phyloP scores from a whole-genome alignment of 805 yeast genomes.

The Metschnikowia lachancei region DNA sequence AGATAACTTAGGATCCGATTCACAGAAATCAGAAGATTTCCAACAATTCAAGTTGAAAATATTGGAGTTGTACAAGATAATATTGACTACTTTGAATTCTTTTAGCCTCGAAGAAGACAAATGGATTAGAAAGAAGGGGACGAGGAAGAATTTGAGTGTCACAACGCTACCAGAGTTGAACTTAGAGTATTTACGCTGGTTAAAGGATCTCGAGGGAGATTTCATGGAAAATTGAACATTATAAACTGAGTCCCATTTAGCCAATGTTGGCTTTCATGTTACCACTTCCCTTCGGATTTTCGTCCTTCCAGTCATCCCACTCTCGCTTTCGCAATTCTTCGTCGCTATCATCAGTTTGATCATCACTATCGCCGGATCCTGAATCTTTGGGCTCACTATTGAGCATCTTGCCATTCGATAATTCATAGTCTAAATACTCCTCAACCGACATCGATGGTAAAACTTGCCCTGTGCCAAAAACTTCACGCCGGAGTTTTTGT shows the following conservation, averaged over 20 bases:
- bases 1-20: constrained; percentile 17
- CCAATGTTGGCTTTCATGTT: constrained; percentile 59
- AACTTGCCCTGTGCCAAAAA: constrained; percentile 87
- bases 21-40: constrained; percentile 23
- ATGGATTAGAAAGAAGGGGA: constrained; percentile 33
- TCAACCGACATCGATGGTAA: constrained; percentile 95
- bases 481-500: constrained; percentile 58
- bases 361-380: constrained; percentile 38
- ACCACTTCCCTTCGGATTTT: constrained; percentile 84
- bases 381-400: constrained; percentile 41
- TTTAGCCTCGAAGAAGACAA: constrained; percentile 34
- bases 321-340: constrained; percentile 74
- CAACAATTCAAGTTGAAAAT: constrained; percentile 38
- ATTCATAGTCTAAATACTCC: constrained; percentile 82
- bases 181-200: constrained; percentile 36
- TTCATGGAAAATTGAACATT: constrained; percentile 7
- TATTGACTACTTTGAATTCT: constrained; percentile 37
- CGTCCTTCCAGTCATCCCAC: constrained; percentile 94
- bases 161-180: constrained; percentile 30
- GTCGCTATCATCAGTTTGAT: constrained; percentile 61
- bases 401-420: constrained; percentile 78
- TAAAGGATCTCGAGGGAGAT: constrained; percentile 31
- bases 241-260: constrained; percentile 12
- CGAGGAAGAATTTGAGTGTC: constrained; percentile 20
- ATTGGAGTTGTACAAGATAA: constrained; percentile 41